Percentiles rank a stretch among this genome's conserved stretches.
phyloP scores from a whole-genome alignment of 2,329 filamentous ascomycete genomes.

The Neofusicoccum sp. region DNA sequence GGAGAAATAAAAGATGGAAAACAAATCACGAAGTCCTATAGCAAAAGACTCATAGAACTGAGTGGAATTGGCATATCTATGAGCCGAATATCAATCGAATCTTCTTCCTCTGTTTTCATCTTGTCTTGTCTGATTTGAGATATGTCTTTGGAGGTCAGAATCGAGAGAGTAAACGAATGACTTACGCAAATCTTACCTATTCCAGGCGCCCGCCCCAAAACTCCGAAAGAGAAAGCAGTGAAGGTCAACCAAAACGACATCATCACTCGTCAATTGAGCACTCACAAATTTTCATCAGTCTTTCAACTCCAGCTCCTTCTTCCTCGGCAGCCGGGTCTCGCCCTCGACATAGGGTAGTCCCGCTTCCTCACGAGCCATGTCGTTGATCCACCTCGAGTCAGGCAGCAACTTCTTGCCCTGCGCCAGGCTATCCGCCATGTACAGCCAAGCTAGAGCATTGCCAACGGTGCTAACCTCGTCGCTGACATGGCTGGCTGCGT shows the following conservation, averaged over 20 bases:
- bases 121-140: too few relatives aligned
- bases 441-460: constrained; percentile 74
- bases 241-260: neutral
- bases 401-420: constrained; percentile 59
- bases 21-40: too few relatives aligned
- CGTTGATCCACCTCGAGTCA: constrained; percentile 67
- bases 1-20: too few relatives aligned
- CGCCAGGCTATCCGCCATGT: constrained; percentile 66
- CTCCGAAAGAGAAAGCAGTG: too few relatives aligned
- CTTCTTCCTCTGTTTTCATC: too few relatives aligned
- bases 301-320: constrained; percentile 10
- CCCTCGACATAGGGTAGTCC: constrained; percentile 56
- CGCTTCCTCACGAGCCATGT: constrained; percentile 67
- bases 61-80: too few relatives aligned
- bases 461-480: constrained; percentile 82
- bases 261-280: neutral
- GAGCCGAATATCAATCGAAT: too few relatives aligned
- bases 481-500: constrained; percentile 65
- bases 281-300: neutral
- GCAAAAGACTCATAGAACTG: too few relatives aligned
- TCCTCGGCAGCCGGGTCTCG: constrained; percentile 61
- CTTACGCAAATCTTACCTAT: too few relatives aligned
- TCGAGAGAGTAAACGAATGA: too few relatives aligned
- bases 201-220: too few relatives aligned
- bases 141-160: too few relatives aligned